A percentile compares a stretch with the other conserved stretches of the same genome.
Conservation (phyloP, 805 yeast genomes). For the Scheffersomyces stipitis region DNA sequence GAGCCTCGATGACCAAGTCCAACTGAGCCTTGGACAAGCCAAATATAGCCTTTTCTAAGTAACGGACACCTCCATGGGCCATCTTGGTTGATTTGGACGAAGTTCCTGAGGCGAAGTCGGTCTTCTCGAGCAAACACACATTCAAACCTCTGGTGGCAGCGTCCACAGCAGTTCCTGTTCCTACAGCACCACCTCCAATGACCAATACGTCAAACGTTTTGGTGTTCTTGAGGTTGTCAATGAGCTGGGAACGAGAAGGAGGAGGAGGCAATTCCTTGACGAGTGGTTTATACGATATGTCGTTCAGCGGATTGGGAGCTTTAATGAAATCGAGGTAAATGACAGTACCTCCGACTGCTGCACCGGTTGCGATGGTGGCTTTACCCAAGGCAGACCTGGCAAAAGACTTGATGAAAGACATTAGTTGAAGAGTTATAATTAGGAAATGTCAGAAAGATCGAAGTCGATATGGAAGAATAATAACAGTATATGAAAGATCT, state of each 20-base stretch:
- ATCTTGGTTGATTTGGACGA: constrained; percentile 92
- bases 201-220: constrained; percentile 75
- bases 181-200: constrained; percentile 97
- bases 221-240: constrained; percentile 41
- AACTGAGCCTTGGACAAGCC: constrained; percentile 87
- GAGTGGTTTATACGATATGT: constrained; percentile 43
- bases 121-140: constrained; percentile 82
- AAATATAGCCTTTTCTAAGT: constrained; percentile 91
- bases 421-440: too few species aligned
- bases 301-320: constrained; percentile 29
- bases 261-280: constrained; percentile 47
- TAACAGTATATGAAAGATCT: too few species aligned
- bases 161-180: constrained; percentile 90
- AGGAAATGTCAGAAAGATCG: too few species aligned
- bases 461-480: too few species aligned
- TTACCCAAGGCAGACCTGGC: constrained; percentile 19
- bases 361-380: constrained; percentile 29
- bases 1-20: constrained; percentile 84
- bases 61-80: constrained; percentile 97
- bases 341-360: constrained; percentile 35
- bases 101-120: constrained; percentile 90
- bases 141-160: constrained; percentile 88
- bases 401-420: too few species aligned
- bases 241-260: constrained; percentile 55
- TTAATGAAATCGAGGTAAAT: constrained; percentile 41